Conservation (phyloP, 2,329 filamentous ascomycete genomes). For the Metarhizium humberi region DNA sequence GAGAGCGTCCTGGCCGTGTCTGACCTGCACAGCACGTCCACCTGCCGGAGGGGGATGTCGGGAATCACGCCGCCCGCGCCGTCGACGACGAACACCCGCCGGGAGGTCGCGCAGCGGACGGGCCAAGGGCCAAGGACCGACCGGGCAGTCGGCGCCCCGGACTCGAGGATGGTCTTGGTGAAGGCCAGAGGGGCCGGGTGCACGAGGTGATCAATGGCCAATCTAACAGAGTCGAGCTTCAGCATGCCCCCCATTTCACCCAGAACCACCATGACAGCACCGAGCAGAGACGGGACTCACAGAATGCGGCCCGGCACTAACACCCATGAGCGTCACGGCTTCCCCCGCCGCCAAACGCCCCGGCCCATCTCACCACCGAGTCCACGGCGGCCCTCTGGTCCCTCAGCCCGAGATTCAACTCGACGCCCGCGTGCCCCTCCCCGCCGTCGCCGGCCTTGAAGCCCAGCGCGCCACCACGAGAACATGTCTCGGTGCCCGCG, state of each 20-base stretch:
- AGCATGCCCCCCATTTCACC: neutral
- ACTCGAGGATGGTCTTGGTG: slow-evolving; percentile 46
- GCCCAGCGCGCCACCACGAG: slow-evolving; percentile 54
- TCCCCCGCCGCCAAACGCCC: slow-evolving; percentile 45
- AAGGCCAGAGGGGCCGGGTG: slow-evolving; percentile 36
- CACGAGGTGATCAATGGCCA: slow-evolving; percentile 54
- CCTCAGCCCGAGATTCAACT: slow-evolving; percentile 54
- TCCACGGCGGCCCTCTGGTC: slow-evolving; percentile 50
- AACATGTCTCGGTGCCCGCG: slow-evolving; percentile 40
- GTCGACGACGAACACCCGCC: slow-evolving; percentile 42
- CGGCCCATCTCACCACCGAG: slow-evolving; percentile 54
- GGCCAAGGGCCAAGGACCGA: slow-evolving; percentile 45
- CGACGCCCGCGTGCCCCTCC: slow-evolving; percentile 32
- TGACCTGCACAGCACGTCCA: slow-evolving; percentile 30
- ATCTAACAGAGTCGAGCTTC: slow-evolving; percentile 33
- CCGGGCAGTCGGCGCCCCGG: slow-evolving; percentile 45
- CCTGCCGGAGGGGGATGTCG: slow-evolving; percentile 14
- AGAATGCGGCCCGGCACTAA: slow-evolving; percentile 54
- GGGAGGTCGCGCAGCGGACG: slow-evolving; percentile 23
- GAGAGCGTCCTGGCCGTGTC: no score
- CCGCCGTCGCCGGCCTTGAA: slow-evolving; percentile 46
- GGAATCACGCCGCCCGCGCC: slow-evolving; percentile 40
- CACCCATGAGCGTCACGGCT: slow-evolving; percentile 52
- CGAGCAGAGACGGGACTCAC: slow-evolving; percentile 21
- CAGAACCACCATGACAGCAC: no score